phyloP scores from a whole-genome alignment of 2,329 filamentous ascomycete species.

The Neonectria faginata region DNA sequence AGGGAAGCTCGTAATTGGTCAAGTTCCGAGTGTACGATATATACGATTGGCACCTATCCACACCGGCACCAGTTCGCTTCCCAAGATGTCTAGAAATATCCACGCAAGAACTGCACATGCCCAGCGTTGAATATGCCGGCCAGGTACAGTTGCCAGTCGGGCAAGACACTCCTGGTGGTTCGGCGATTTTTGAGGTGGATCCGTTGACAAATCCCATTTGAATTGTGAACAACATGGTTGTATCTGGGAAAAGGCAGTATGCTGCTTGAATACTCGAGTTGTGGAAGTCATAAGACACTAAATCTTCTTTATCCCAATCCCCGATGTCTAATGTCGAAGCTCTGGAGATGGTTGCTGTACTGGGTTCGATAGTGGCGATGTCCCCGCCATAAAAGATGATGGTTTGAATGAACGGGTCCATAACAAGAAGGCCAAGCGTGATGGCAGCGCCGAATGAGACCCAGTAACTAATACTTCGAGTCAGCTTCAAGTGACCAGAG shows the following conservation, averaged over 20 bases:
- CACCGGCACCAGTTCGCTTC: not conserved
- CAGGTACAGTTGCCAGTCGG: slow-evolving; percentile 18
- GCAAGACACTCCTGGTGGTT: not conserved
- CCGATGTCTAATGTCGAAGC: not conserved
- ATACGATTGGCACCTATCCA: not conserved
- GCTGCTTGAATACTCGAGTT: not conserved
- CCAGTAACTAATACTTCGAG: not conserved
- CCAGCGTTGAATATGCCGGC: slow-evolving; percentile 6
- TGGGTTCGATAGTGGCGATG: not conserved
- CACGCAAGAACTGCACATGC: slow-evolving; percentile 14
- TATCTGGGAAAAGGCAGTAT: not conserved
- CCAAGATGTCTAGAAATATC: not conserved
- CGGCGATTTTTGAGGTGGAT: not conserved
- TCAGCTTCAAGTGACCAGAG: too few relatives aligned
- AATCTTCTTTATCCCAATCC: not conserved
- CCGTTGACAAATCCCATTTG: slow-evolving; percentile 10
- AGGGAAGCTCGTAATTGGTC: not conserved
- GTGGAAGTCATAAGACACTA: not conserved
- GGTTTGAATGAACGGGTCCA: slow-evolving; percentile 17
- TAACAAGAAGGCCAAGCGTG: not conserved
- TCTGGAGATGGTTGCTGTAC: not conserved
- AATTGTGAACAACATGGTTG: not conserved
- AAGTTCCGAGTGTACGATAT: not conserved
- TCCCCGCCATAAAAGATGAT: slow-evolving; percentile 13
- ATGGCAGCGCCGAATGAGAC: slow-evolving; percentile 19